Conservation (phyloP, 176 grass and related monocot species). For the Zoysia japonica region DNA sequence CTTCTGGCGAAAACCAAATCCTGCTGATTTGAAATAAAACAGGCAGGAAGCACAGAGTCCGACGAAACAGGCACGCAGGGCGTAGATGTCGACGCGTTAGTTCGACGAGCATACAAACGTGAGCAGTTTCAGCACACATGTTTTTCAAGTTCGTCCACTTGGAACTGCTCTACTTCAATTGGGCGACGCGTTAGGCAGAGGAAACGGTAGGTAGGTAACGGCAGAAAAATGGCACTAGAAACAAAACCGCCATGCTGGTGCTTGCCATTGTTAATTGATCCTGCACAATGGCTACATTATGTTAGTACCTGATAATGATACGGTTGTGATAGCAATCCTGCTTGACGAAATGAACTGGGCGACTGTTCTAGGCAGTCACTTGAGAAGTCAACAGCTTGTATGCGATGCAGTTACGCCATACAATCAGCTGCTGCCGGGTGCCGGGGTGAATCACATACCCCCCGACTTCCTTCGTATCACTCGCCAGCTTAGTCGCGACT, state of each 20-base stretch:
- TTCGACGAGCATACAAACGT: neutral
- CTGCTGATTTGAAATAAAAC: neutral
- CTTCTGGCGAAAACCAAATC: neutral
- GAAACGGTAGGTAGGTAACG: conserved; percentile 5
- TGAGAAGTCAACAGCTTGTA: too few relatives aligned
- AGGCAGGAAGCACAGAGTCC: neutral
- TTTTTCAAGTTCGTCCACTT: neutral
- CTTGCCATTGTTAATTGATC: neutral
- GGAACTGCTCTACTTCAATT: neutral
- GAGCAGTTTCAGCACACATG: neutral
- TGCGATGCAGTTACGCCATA: too few relatives aligned
- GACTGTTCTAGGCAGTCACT: too few relatives aligned
- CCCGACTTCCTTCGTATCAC: too few relatives aligned
- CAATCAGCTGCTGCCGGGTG: too few relatives aligned
- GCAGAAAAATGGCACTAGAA: neutral
- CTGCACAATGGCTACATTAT: neutral
- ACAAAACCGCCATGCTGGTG: neutral
- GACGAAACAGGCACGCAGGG: neutral
- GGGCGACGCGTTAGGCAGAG: neutral
- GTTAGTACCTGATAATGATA: neutral
- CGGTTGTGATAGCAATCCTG: neutral
- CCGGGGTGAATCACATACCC: too few relatives aligned
- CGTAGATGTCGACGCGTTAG: neutral
- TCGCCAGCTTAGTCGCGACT: too few relatives aligned
- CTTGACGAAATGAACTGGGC: too few relatives aligned